Evolutionary conservation across 352 stramenopile species (phyloP), one percentile per base, ranked within the genome.

Genomic region (Thalassiosira livingstoniorum): DNA sequence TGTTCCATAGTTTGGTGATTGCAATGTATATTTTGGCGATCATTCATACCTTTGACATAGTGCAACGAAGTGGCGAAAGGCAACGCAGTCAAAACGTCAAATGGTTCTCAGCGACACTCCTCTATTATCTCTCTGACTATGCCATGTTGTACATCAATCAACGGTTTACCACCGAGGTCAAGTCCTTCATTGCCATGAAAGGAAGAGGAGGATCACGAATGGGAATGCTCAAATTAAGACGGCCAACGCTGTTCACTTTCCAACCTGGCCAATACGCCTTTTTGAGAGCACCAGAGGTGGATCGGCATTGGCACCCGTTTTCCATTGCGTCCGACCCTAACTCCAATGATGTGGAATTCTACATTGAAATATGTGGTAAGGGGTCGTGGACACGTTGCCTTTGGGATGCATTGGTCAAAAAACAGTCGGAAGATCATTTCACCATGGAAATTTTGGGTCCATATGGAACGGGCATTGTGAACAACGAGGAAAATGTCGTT

Each of bases 301-400:
- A 87, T 76, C 64, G 62, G 31, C 42, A 73, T 39, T 90, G 83
- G 83, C 83, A 87, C 69, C 83, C 83, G 18, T 90, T 86, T 55
- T 86, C 75, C n/a, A 87, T 90, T 69, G 83, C 80, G 51, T 87
- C 75, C 15, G 47, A 69, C 42, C 79, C 83, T 39, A 55, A 78
- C 35, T 81, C 70, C n/a, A 61, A 61, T 23, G 21, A 53, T n/a
- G 54, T 90, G 55, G 83, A 90, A 61, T 90, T 90, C 62, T 85
- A 86, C 47, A 82, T 90, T 39, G 58, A 85, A 60, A 75, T 90
- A 0, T 67, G 71, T 54, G 66, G 64, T 13, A 35, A 61, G 32
- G 69, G 58, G 31, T 67, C 70, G 35, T 90, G 83, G 83, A 87
- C 83, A 31, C 29, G 58, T 7, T 29, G 58, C 15, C 54, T 90